Base-by-base conservation (phyloP, 192 early-diverging fungal genomes). In the Coemansia asiatica region DNA sequence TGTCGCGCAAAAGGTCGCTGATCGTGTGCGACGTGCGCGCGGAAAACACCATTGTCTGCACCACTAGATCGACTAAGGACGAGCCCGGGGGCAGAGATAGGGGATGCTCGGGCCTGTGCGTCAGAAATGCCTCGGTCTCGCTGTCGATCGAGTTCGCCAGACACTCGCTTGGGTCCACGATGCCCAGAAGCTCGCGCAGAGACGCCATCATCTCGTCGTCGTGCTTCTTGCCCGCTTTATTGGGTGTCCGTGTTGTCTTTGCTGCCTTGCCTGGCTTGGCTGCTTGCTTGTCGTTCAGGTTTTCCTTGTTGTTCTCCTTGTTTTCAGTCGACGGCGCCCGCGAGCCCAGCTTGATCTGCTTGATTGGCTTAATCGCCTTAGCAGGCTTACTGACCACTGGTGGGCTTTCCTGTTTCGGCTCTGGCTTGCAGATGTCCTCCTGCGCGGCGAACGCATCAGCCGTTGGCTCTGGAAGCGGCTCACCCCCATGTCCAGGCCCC, bases 11-110 rank as follows among this genome's bases (percentile, higher is more conserved):
- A 22, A 82, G 67, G 22, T 84, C 82, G 66, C 76, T 75, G 59
- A 84, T 68, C 12, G 82, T 84, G 60, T 80, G 77, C 51, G 82
- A 84, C 23, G 77, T 75, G 56, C 77, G 77, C 46, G 82, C 73
- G 10, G 82, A 84, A 38, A 84, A 84, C 50, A 84, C 82, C 77
- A 84, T 80, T 22, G 77, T 67, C 38, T 77, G 68, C 38, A 84
- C 62, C 16, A 84, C 49, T 50, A 80, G 56, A 55, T 79, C 71
- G 8, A 69, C 63, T 23, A 84, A 66, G 16, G 48, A 59, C 10
- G 64, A 38, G 28, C 49, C 60, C 21, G 64, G 44, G 31, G 70
- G 56, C 40, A 72, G 60, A 23, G 49, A 29, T 26, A 76, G 46
- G 0, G 74, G 33, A 59, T 68, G 59, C 27, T 63, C 49, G 1